phyloP scores from a whole-genome alignment of 2,329 filamentous ascomycete species.

The Phialemoniopsis sp. region DNA sequence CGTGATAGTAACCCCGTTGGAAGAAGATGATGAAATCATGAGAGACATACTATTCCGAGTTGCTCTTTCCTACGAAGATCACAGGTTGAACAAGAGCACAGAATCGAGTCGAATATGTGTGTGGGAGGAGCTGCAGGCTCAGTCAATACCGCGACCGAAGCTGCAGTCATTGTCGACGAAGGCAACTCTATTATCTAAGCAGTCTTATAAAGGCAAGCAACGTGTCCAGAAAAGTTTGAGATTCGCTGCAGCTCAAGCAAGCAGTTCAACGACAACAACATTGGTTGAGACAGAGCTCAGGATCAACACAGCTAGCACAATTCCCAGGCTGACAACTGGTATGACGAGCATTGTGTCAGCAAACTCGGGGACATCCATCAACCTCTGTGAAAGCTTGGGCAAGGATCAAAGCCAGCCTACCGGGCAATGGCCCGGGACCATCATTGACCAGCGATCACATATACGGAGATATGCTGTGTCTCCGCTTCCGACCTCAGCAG shows the following conservation, averaged over 20 bases:
- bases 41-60: conserved; percentile 2
- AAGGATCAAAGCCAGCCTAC: not conserved
- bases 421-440: conserved; percentile 1
- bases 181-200: no score
- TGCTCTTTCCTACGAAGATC: not conserved
- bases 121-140: no score
- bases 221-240: no score
- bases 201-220: no score
- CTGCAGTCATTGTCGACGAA: no score
- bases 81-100: no score
- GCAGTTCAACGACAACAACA: no score
- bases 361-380: not conserved
- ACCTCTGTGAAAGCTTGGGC: not conserved
- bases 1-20: conserved; percentile 3
- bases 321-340: not conserved
- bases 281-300: no score
- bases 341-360: not conserved
- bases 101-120: no score
- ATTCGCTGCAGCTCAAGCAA: no score
- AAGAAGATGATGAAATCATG: conserved; percentile 12
- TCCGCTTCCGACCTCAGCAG: not conserved
- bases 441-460: conserved; percentile 1
- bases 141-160: no score
- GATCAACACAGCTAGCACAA: no score
- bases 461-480: not conserved